Percentiles rank a stretch among this genome's conserved stretches.
Conservation (phyloP, 208 protist species). For the Borovskyia barvae region DNA sequence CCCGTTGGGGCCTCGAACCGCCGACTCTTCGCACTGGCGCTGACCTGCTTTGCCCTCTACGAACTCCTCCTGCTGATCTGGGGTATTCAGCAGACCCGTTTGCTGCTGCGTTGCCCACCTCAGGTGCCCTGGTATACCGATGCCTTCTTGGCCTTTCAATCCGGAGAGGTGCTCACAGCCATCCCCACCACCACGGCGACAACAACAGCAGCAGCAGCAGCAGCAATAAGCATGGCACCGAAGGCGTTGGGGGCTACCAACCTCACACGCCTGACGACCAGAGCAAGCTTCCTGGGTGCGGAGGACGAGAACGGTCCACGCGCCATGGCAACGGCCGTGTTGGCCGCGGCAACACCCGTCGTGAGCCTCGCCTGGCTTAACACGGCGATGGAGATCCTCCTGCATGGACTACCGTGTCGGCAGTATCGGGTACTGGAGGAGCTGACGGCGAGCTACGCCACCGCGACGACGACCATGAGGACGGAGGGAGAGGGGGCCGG, state of each 20-base stretch:
- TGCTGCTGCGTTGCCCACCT: constrained; percentile 17
- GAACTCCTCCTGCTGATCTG: constrained; percentile 53
- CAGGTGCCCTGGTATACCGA: constrained; percentile 27
- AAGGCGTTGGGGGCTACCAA: no score
- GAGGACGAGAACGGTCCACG: neutral
- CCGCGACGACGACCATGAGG: neutral
- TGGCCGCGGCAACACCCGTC: constrained; percentile 4
- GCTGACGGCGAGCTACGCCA: constrained; percentile 7
- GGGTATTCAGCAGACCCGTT: constrained; percentile 35
- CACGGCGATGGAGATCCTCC: constrained; percentile 25
- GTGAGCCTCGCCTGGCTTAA: constrained; percentile 39
- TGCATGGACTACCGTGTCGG: constrained; percentile 60
- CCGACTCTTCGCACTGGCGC: constrained; percentile 46
- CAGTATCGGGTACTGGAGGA: constrained; percentile 22
- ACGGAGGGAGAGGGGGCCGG: neutral
- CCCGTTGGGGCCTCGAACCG: constrained; percentile 70
- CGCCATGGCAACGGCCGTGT: neutral
- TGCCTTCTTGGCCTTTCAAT: constrained; percentile 23
- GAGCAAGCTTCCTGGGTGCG: neutral
- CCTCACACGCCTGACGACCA: no score
- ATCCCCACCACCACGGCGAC: neutral
- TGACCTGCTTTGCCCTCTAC: constrained; percentile 45
- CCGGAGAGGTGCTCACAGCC: constrained; percentile 2
- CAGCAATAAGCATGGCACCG: no score
- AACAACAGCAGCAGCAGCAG: neutral